Conservation (phyloP, 2,329 filamentous ascomycete species). For the Cordyceps militaris region DNA sequence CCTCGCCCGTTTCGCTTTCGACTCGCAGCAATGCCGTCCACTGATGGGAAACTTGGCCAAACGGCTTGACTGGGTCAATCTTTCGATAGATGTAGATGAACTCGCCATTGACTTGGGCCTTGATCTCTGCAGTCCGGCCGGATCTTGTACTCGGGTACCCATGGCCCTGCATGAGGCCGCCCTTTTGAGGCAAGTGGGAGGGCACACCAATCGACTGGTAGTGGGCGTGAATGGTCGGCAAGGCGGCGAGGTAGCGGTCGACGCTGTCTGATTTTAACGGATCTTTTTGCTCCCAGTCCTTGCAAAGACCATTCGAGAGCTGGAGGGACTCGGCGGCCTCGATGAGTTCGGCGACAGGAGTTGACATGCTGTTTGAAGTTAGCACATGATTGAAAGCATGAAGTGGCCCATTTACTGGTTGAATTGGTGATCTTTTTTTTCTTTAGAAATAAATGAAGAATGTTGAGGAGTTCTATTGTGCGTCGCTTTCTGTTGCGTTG, state of each 20-base stretch:
- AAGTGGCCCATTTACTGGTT: background rate
- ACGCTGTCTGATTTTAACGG: background rate
- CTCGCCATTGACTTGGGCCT: background rate
- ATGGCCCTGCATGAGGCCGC: background rate
- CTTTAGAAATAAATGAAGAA: too few relatives aligned
- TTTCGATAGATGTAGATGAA: background rate
- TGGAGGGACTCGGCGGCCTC: background rate
- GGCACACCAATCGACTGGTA: background rate
- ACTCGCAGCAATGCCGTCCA: background rate
- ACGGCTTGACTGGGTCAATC: background rate
- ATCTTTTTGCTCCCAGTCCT: background rate
- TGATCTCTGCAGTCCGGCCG: background rate
- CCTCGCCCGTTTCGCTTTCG: background rate
- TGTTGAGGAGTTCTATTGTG: background rate
- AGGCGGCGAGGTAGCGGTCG: background rate
- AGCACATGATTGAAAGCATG: background rate
- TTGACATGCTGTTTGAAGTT: background rate
- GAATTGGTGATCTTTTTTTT: too few relatives aligned
- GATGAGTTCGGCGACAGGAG: background rate
- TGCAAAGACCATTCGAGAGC: background rate
- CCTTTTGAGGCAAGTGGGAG: background rate
- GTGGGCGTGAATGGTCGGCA: background rate
- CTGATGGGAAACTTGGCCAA: background rate
- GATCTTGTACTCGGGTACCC: background rate
- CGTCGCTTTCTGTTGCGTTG: background rate